Evolutionary conservation across 352 stramenopile genomes (phyloP), one percentile per base, ranked within the genome.

Genomic region (Aphanomyces cochlioides): DNA sequence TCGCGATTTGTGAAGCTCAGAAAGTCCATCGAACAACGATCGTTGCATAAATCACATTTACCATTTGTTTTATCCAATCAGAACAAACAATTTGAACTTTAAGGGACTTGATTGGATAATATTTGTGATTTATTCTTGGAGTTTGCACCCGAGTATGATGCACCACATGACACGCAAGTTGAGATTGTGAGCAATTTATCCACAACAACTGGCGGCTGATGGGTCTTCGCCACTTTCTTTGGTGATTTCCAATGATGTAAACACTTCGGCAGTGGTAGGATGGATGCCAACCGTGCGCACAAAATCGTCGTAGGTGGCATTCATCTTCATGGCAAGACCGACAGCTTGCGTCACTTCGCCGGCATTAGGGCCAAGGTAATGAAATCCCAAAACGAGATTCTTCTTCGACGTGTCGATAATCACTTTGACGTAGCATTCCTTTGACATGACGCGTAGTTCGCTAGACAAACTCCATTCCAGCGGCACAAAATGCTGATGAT

Each of bases 331-430:
- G 3, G 93, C 89, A 28, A 97, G 80, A 17, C 91, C 95, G 73
- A 98, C 98, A 43, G 95, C 87, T 72, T 96, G 92, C 36, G 90
- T 96, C 60, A 98, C 86, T 81, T 99, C 97, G 57, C 97, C 97
- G 41, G 96, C 96, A 73, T 99, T 98, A 17, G 97, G 97, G 41
- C 96, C 96, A n/a, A 99, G 73, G 77, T 98, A 99, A 77, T 99
- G 97, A 61, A 99, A 97, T 59, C 97, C 97, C 63, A 99, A 75
- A 5, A 99, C 95, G 53, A 84, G 84, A 47, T 93, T 84, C 71
- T 91, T 78, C 15, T 88, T 78, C 19, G 74, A 83, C 76, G 95
- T 98, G 73, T 97, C 82, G 40, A 89, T 96, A 67, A 99, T 85
- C 40, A 98, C 87, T 83, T 99, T 99, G 66, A 90, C 83, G 79